These are phyloP conservation scores for Calocybe cyanea DNA, from an alignment of 768 basidiomycete genomes.

Conservation along the genomic window DNA sequence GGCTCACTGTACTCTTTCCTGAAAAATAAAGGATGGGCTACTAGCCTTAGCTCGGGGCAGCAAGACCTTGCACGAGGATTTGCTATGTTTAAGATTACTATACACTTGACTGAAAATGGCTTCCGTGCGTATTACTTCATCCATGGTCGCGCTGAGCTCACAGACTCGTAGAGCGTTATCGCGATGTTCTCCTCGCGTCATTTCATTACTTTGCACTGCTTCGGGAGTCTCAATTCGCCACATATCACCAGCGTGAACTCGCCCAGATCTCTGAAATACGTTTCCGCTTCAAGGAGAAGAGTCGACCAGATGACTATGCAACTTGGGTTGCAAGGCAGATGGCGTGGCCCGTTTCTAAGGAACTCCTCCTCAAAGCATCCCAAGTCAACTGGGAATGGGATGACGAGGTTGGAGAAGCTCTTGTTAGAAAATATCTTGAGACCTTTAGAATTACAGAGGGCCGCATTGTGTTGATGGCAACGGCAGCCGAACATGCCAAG, in stretches of 20 bases:
- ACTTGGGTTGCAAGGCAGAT: conserved; percentile 71
- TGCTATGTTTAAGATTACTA: conserved; percentile 82
- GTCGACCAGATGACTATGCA: conserved; percentile 75
- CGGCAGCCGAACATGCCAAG: conserved; percentile 57
- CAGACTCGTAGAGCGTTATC: conserved; percentile 60
- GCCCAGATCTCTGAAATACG: conserved; percentile 64
- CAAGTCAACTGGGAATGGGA: conserved; percentile 76
- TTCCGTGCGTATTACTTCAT: conserved; percentile 54
- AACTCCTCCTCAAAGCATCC: conserved; percentile 68
- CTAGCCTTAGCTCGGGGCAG: conserved; percentile 63
- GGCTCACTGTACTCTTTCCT: conserved; percentile 90
- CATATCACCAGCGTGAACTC: conserved; percentile 76
- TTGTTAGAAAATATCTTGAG: conserved; percentile 61
- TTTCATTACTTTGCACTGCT: conserved; percentile 81
- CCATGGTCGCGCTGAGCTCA: neutral
- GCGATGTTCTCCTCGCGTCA: conserved; percentile 58
- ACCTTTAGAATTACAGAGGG: conserved; percentile 53
- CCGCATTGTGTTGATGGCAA: conserved; percentile 77
- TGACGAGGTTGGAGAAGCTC: conserved; percentile 40
- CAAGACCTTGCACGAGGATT: conserved; percentile 78
- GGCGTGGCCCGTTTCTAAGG: conserved; percentile 77
- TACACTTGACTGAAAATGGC: conserved; percentile 80
- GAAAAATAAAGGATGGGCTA: conserved; percentile 87
- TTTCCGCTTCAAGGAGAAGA: conserved; percentile 88
- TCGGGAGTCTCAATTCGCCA: conserved; percentile 53